Percentiles rank a stretch among this genome's conserved stretches.
Evolutionary conservation across 257 asterid genomes (phyloP).

Genomic region (Nicotiana paniculata): DNA sequence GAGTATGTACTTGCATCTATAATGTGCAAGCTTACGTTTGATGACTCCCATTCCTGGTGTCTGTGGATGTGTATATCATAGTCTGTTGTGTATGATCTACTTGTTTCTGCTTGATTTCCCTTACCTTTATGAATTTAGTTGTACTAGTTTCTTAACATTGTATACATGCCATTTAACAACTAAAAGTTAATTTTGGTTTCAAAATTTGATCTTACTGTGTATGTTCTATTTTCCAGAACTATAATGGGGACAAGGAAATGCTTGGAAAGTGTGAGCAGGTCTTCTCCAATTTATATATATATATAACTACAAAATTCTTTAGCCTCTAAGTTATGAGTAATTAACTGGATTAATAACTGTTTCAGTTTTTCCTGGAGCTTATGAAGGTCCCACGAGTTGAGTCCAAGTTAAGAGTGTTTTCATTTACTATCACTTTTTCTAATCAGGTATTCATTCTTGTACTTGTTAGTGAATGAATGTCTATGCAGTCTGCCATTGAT

Average conservation of each 20-base stretch:
- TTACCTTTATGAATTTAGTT: background rate
- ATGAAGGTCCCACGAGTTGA: slow-evolving; percentile 99
- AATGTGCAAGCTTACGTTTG: background rate
- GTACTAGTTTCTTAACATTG: background rate
- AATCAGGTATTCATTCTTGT: slow-evolving; percentile 58
- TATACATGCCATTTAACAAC: background rate
- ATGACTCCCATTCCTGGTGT: background rate
- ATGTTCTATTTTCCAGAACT: slow-evolving; percentile 54
- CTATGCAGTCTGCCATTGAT: background rate
- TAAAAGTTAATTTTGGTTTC: background rate
- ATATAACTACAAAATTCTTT: background rate
- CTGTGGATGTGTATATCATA: background rate
- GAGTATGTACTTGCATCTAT: background rate
- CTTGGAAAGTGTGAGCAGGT: slow-evolving; percentile 99
- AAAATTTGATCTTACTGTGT: slow-evolving; percentile 9
- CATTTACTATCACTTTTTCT: slow-evolving; percentile 77
- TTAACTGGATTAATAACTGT: slow-evolving; percentile 14
- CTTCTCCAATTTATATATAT: background rate
- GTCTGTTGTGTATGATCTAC: background rate
- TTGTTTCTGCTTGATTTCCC: background rate
- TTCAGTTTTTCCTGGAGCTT: slow-evolving; percentile 90
- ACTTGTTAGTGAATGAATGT: background rate
- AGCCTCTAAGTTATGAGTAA: background rate
- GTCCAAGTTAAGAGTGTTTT: slow-evolving; percentile 93
- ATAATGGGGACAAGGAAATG: slow-evolving; percentile 83